Evolutionary conservation across 805 yeast genomes (phyloP), one percentile per base, ranked within the genome.

Genomic region (Candida hispaniensis): DNA sequence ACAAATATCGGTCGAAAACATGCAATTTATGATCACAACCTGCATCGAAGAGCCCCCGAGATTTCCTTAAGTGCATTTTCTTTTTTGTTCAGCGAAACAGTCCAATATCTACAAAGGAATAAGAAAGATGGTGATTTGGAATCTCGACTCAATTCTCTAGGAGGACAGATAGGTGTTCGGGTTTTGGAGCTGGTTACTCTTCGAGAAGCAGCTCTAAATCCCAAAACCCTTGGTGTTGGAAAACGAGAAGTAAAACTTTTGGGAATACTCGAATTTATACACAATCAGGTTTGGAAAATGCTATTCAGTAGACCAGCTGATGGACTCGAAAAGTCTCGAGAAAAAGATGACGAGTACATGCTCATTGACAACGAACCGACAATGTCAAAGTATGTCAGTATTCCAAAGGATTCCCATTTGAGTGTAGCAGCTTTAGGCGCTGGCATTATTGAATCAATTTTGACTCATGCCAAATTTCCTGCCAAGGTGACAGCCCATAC

Each of bases 371-470:
- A 75, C 47, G 53, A 63, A 9, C 94, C 94, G 5, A 47, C 79
- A 28, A 63, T 82, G 23, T 66, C 80, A n/a, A 71, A 69, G 46
- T 83, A 66, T 50, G 72, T 83, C 7, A 72, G 80, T 18, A 75
- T 79, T 4, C 94, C 94, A 2, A 72, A 70, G 45, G 93, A 83
- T 44, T 75, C 79, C 7, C 75, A 74, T 43, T 64, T 82, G 48
- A 80, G 79, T 50, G 79, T 91, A 49, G 75, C 78, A 10, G 86
- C 94, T 0, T 80, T 79, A 50, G 71, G 76, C 1, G 94, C 93
- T 0, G 94, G 94, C 0, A 67, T 83, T 10, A 66, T 82, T 24
- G 94, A 83, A 52, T 93, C 93, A 0, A 74, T 82, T 1, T 59
- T 83, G 40, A 91, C 79, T 47, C 64, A 78, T 4, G 63, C 81